Evolutionary conservation across 1,284 basidiomycete species (phyloP), one percentile per base, ranked within the genome.

Genomic region (Cutaneotrichosporon curvatum): DNA sequence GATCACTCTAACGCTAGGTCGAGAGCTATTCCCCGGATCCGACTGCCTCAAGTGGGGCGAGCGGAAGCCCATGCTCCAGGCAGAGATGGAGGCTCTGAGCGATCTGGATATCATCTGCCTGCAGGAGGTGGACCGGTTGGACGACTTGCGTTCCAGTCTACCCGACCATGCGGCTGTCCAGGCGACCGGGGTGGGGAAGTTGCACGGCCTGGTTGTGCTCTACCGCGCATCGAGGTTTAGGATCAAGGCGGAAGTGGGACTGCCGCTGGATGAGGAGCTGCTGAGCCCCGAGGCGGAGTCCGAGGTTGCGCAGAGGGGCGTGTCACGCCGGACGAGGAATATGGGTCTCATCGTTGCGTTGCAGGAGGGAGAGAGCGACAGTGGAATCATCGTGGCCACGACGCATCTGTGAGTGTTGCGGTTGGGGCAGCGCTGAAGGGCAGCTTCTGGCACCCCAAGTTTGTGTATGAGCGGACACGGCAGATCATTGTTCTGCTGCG

Each of bases 371-470:
- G 43, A 57, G 30, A 28, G 25, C 8, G 25, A 12, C 12, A 12
- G 12, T 28, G 72, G 69, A 54, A 76, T 92, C 18, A 72, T 77
- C 8, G 74, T 81, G 2, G 78, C 87, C 11, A 88, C 82, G 85
- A 74, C 76, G 84, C 68, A 72, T 61, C 53, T 73, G 72, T 70
- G 39, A 59, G 67, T 60, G 21, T 15, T 25, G 11, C 15, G 14
- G 35, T 20, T 22, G 3, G 4, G n/a, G 10, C 21, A 18, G 15
- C 20, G 28, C 20, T 48, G n/a, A 37, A 51, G 19, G 6, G 14
- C 45, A 71, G 70, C 6, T 96, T 97, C 71, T 96, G 92, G 92
- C 90, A 95, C 69, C 90, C 91, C 7, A 81, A 78, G 83, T 89
- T 85, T 63, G 79, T 80, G 0, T 97, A 96, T 67, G 94, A 98